Evolutionary conservation across 257 asterid species (phyloP).

Genomic region (Cruciata laevipes): DNA sequence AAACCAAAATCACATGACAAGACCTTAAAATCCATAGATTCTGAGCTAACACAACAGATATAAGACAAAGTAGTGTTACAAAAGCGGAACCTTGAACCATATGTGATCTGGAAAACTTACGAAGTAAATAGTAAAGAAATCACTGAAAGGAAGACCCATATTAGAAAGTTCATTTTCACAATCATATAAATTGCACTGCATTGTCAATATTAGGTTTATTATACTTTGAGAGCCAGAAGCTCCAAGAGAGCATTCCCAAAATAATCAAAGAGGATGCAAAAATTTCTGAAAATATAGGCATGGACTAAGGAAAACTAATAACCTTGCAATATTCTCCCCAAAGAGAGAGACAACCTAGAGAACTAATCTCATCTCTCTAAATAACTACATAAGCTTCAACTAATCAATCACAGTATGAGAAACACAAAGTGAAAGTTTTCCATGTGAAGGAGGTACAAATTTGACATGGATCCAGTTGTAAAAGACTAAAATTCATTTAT

Average conservation of each 20-base stretch:
- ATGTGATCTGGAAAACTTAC: neutral
- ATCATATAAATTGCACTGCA: neutral
- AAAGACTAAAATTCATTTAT: no score
- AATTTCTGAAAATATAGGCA: conserved; percentile 17
- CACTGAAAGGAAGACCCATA: neutral
- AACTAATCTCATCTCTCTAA: neutral
- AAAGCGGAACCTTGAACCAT: neutral
- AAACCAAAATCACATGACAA: conserved; percentile 1
- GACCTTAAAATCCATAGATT: neutral
- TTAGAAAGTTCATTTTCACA: neutral
- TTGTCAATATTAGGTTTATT: neutral
- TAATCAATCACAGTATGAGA: no score
- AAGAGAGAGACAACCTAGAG: neutral
- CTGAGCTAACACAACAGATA: neutral
- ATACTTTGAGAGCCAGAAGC: neutral
- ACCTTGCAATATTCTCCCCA: neutral
- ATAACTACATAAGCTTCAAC: neutral
- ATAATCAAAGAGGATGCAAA: conserved; percentile 19
- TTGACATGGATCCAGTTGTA: no score
- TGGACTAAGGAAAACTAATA: neutral
- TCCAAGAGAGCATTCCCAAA: neutral
- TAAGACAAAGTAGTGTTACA: neutral
- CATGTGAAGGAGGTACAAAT: no score
- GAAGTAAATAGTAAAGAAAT: neutral
- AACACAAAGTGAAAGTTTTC: no score